These are phyloP conservation scores for Aspergillus sp. DNA, from an alignment of 2,329 filamentous ascomycete genomes.

Conservation along the genomic window DNA sequence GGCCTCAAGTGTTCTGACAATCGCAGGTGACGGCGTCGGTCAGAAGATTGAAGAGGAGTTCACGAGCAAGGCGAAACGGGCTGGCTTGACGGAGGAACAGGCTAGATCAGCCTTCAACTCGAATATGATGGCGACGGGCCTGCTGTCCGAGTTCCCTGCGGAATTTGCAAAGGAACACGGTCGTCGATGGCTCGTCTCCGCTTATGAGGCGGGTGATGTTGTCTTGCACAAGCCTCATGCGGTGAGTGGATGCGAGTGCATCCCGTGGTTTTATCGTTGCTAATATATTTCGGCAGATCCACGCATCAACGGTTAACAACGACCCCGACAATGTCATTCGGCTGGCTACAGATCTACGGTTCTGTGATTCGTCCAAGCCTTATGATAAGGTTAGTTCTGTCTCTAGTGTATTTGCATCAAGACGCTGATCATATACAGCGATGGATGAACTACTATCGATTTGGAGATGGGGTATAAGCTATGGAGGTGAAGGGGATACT, in stretches of 20 bases:
- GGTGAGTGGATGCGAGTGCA: slow-evolving; percentile 17
- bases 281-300: slow-evolving; percentile 42
- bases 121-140: slow-evolving; percentile 58
- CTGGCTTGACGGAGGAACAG: slow-evolving; percentile 53
- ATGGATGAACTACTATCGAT: slow-evolving; percentile 42
- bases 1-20: background rate
- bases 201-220: slow-evolving; percentile 55
- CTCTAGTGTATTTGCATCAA: background rate
- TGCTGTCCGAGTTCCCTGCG: slow-evolving; percentile 51
- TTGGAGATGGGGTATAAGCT: slow-evolving; percentile 31
- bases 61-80: slow-evolving; percentile 43
- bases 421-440: slow-evolving; percentile 17
- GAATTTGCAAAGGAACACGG: slow-evolving; percentile 44
- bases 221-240: slow-evolving; percentile 42
- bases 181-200: slow-evolving; percentile 51
- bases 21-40: slow-evolving; percentile 44
- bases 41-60: slow-evolving; percentile 46
- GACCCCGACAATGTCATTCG: slow-evolving; percentile 52
- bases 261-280: background rate
- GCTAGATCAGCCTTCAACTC: slow-evolving; percentile 53
- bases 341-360: slow-evolving; percentile 56
- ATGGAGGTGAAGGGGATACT: background rate
- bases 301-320: slow-evolving; percentile 56
- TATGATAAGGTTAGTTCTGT: slow-evolving; percentile 45
- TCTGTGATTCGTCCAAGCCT: slow-evolving; percentile 51